Evolutionary conservation across 306 rosid species (phyloP), one percentile per base, ranked within the genome.

Genomic region (Lathyrus tuberosus): DNA sequence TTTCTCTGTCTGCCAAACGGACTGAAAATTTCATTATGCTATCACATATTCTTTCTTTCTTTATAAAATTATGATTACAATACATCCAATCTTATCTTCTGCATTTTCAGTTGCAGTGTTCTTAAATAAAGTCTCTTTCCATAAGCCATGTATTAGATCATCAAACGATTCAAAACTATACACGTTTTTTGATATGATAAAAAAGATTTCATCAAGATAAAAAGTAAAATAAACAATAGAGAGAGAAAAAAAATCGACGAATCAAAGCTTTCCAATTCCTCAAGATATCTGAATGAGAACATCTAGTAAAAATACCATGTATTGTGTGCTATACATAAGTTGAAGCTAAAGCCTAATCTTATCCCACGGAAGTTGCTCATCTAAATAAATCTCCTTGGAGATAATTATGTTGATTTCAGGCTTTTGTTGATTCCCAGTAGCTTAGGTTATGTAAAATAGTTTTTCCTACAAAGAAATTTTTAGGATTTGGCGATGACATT

Each of bases 351-450:
- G 7, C 53, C 43, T 6, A 49, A 48, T 35, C 14, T 48, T 72
- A 33, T 18, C 52, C 52, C 40, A 14, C 18, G 6, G n/a, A 35
- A 62, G 62, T 33, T 60, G 5, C 69, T 47, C 60, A 72, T 61
- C 69, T 24, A 20, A 64, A 20, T 43, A 62, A 62, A 62, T 28
- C 15, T 46, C 31, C 62, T 62, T 35, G 14, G 40, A 59, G n/a
- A 62, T 17, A 24, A 62, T 73, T 15, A 37, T 15, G 47, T 43
- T 20, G 67, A 73, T 15, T 49, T 40, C n/a, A 7, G 26, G 49
- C 41, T 58, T 79, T 73, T 63, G 78, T 62, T 62, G 57, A 53
- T n/a, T 42, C 69, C 37, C 47, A 61, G 61, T 37, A 42, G 62
- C 62, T 5, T 5, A 13, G 49, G 20, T 43, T 52, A 78, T 42